Evolutionary conservation across 768 basidiomycete species (phyloP).

Genomic region (Tulasnella sp.): DNA sequence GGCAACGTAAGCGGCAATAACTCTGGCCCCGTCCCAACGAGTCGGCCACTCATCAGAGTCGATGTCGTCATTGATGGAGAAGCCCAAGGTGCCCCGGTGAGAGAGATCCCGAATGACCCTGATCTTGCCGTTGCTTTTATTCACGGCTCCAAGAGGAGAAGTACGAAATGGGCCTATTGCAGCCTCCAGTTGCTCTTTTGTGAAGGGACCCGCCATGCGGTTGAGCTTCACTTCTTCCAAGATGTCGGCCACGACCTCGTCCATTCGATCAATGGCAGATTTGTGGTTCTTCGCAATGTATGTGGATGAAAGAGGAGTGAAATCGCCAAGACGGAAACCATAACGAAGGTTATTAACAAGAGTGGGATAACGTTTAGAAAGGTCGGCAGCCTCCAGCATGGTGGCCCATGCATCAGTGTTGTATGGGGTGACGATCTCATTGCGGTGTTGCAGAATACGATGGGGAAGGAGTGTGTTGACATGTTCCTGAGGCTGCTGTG

Average conservation of each 20-base stretch:
- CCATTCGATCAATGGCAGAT: conserved; percentile 18
- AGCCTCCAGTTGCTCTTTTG: background rate
- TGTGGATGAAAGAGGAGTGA: conserved; percentile 14
- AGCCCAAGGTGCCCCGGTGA: background rate
- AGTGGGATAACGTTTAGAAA: background rate
- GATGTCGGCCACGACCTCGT: conserved; percentile 2
- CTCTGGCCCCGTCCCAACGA: background rate
- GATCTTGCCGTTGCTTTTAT: conserved; percentile 19
- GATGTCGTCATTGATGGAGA: conserved; percentile 12
- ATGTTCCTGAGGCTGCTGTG: too few species aligned
- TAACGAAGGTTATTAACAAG: background rate
- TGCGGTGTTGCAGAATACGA: too few species aligned
- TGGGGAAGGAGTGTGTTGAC: too few species aligned
- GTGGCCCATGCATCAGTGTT: background rate
- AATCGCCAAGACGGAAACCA: conserved; percentile 1
- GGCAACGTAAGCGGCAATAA: conserved; percentile 18
- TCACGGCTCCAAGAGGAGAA: conserved; percentile 9
- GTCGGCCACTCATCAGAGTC: conserved; percentile 16
- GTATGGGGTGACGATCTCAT: background rate
- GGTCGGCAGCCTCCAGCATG: background rate
- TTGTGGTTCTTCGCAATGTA: conserved; percentile 20
- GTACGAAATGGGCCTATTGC: conserved; percentile 7
- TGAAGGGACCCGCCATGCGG: conserved; percentile 12
- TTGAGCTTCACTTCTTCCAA: conserved; percentile 10
- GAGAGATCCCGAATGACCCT: conserved; percentile 21